These are phyloP conservation scores for Capsella bursapastoris DNA, from an alignment of 345 rosid genomes.

Conservation along the genomic window DNA sequence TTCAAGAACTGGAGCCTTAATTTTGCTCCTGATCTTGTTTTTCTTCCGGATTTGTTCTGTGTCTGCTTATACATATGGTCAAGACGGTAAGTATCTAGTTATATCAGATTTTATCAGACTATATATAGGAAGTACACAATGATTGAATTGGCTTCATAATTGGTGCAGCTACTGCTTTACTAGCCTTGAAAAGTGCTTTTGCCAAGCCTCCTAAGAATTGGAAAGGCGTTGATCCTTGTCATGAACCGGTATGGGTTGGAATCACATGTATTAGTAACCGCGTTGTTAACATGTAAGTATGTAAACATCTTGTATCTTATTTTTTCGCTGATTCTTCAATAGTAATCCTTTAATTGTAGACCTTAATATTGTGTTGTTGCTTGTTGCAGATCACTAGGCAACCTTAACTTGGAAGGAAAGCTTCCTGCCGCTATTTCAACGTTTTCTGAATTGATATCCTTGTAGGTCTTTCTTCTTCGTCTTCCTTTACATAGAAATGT, in stretches of 20 bases:
- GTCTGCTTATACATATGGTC: not conserved
- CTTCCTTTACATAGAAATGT: not conserved
- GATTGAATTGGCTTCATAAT: not conserved
- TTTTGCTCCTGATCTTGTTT: constrained; percentile 38
- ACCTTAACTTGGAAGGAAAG: constrained; percentile 53
- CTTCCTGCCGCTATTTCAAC: constrained; percentile 52
- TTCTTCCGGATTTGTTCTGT: not conserved
- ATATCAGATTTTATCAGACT: not conserved
- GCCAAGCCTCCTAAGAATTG: not conserved
- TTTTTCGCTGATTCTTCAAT: not conserved
- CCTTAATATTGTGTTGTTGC: not conserved
- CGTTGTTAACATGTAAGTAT: not conserved
- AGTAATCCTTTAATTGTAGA: not conserved
- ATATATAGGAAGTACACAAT: not conserved
- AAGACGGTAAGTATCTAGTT: not conserved
- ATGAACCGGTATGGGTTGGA: not conserved
- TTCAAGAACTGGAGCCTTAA: constrained; percentile 42
- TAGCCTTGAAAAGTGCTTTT: not conserved
- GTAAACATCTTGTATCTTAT: not conserved
- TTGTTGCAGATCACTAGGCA: constrained; percentile 57
- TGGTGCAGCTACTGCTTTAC: not conserved
- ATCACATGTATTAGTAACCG: not conserved
- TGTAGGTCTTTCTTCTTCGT: constrained; percentile 49
- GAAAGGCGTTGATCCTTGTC: constrained; percentile 14
- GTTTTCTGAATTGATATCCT: constrained; percentile 52